Base-by-base conservation (phyloP, 768 basidiomycete genomes). In the Tulasnella sp. region DNA sequence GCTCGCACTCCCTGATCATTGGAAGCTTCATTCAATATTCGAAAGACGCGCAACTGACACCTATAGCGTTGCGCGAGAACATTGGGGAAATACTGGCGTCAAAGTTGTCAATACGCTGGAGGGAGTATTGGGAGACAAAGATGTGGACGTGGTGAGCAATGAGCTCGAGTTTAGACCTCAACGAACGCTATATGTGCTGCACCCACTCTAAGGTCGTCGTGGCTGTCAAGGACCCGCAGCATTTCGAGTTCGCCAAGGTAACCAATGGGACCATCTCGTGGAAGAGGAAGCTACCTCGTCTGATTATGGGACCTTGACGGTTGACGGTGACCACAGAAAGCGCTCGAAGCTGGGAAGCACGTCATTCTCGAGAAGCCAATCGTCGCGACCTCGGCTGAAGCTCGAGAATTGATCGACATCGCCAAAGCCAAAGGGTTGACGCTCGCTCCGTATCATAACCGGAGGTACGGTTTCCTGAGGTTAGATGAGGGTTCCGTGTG, bases 281-380 rank as follows among this genome's bases (percentile, higher is more conserved):
- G n/a, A n/a, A n/a, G n/a, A n/a, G n/a, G n/a, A 65, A 65, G 54
- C 62, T 63, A 15, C 17, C 56, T 47, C 23, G 21, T 45, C 55
- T 56, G 17, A 4, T 24, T n/a, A 53, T 11, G 10, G 4, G 26
- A 4, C 29, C 8, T n/a, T 9, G 10, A 3, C 19, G n/a, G n/a
- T n/a, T n/a, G n/a, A n/a, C n/a, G n/a, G n/a, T n/a, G n/a, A n/a
- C n/a, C n/a, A n/a, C 15, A 62, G 61, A 38, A 47, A 41, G 54
- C 55, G 13, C 47, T 62, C 11, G 3, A 34, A 5, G 61, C 61
- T 17, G 61, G 61, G 8, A 62, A 62, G 38, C 61, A 62, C 24
- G 61, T 63, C 48, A 63, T 65, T 41, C 53, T 65, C 34, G 64
- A 65, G 56, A 65, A 65, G 64, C 64, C 64, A 13, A 38, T 63